A percentile compares a stretch with the other conserved stretches of the same genome.
Conservation (phyloP, 2,329 filamentous ascomycete species). For the Alternaria hordeiaustralica region DNA sequence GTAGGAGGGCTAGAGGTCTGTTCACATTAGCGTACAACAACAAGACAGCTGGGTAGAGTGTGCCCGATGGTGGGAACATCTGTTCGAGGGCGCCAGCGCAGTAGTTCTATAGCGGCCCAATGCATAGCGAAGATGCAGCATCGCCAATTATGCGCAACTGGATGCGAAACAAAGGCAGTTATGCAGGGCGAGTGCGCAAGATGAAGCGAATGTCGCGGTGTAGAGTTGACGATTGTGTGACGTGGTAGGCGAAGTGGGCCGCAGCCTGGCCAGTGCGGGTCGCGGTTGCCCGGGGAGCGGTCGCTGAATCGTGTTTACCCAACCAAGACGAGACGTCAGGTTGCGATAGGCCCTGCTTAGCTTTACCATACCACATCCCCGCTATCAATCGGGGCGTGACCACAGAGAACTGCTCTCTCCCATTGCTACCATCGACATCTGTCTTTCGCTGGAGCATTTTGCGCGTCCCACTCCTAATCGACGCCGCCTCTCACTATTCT, state of each 20-base stretch:
- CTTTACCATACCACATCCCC: slow-evolving; percentile 20
- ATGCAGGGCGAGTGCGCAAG: not conserved
- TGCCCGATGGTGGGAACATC: not conserved
- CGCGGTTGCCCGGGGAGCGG: slow-evolving; percentile 27
- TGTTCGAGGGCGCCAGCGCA: not conserved
- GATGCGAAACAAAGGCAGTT: not conserved
- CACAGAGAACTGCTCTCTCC: slow-evolving; percentile 9
- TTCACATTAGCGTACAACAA: not conserved
- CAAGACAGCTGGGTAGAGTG: not conserved
- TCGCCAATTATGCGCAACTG: not conserved
- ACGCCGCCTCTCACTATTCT: slow-evolving; percentile 10
- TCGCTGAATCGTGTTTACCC: slow-evolving; percentile 24
- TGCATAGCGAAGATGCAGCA: not conserved
- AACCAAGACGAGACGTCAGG: slow-evolving; percentile 22
- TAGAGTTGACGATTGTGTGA: slow-evolving; percentile 18
- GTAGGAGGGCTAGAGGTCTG: not conserved
- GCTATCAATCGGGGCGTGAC: slow-evolving; percentile 22
- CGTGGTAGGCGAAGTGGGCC: slow-evolving; percentile 20
- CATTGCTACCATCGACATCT: slow-evolving; percentile 15
- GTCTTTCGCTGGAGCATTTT: slow-evolving; percentile 13
- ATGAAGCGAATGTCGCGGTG: slow-evolving; percentile 1
- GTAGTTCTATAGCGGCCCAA: not conserved
- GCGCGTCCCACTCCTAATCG: not conserved
- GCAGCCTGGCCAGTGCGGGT: slow-evolving; percentile 4
- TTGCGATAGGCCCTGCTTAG: slow-evolving; percentile 21